Conservation (phyloP, 768 basidiomycete species). For the Lactarius sp. region DNA sequence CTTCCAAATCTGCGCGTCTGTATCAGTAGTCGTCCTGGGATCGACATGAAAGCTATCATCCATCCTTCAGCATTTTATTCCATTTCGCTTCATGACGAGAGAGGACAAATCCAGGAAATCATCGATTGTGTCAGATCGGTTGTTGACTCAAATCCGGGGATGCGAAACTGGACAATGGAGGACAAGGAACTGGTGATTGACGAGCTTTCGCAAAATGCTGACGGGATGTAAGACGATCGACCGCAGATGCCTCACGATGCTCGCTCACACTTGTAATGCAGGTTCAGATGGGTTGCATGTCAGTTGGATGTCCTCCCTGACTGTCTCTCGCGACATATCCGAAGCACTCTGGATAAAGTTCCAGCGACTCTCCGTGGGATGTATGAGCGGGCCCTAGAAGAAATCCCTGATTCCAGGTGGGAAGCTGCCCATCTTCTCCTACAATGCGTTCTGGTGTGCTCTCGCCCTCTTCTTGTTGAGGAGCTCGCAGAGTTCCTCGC, state of each 20-base stretch:
- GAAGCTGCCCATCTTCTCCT: background rate
- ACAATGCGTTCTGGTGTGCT: background rate
- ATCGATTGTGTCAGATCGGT: background rate
- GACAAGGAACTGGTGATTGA: background rate
- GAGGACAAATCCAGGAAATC: background rate
- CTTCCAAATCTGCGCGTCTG: background rate
- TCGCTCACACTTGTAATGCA: background rate
- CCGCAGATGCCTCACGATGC: background rate
- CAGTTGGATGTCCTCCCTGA: background rate
- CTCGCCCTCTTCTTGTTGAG: background rate
- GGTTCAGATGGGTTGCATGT: background rate
- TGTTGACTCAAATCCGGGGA: background rate
- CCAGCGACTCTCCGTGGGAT: background rate
- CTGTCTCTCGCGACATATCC: background rate
- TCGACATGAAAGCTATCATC: background rate
- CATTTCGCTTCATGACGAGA: background rate
- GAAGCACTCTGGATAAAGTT: background rate
- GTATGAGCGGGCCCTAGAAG: background rate
- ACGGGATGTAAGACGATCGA: background rate
- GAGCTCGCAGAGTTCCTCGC: background rate
- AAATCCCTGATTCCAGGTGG: background rate
- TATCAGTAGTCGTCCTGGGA: background rate
- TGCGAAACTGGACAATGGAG: background rate
- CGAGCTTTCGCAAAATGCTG: background rate
- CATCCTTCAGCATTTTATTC: background rate